Evolutionary conservation across 768 basidiomycete genomes (phyloP), one percentile per base, ranked within the genome.

Genomic region (Boletus vinaceobasis): DNA sequence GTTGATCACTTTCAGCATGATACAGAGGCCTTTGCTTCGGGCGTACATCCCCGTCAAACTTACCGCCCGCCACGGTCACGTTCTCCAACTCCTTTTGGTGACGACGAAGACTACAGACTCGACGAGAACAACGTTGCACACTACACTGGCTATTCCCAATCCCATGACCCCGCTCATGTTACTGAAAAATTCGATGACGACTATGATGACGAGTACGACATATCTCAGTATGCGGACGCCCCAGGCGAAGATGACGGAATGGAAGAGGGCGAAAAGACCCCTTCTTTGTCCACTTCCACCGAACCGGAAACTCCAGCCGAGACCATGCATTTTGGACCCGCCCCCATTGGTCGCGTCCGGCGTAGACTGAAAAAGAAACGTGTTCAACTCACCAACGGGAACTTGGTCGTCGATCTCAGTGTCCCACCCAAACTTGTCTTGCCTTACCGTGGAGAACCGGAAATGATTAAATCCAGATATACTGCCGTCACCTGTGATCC

Each of bases 401-500:
- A 97, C 68, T 79, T 96, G 42, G 91, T 96, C 15, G 76, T 94
- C 15, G 86, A 94, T 60, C 75, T 94, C 52, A 79, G 83, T 44
- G 90, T 97, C 2, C 95, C 95, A 7, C 85, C 90, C 4, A 88
- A 87, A 63, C 77, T 98, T 38, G 82, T 93, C 19, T 71, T 97
- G 55, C 87, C 89, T 31, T 71, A 88, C 63, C 71, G 79, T 43
- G 82, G 87, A 53, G 81, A 87, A 61, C 77, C 82, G 43, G 90
- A 94, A 71, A 90, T 86, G 66, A 83, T 75, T 60, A 79, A 82
- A 65, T 83, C 85, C 23, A 77, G 89, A 55, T 93, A 87, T 68
- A 93, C 94, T 6, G 93, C 92, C 0, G 88, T 95, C 6, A 97
- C 93, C 10, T 93, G 93, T 68, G 93, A 94, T 66, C 94, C 95